These are phyloP conservation scores for Neurospora sp. DNA, from an alignment of 495 filamentous ascomycete species.

Conservation along the genomic window DNA sequence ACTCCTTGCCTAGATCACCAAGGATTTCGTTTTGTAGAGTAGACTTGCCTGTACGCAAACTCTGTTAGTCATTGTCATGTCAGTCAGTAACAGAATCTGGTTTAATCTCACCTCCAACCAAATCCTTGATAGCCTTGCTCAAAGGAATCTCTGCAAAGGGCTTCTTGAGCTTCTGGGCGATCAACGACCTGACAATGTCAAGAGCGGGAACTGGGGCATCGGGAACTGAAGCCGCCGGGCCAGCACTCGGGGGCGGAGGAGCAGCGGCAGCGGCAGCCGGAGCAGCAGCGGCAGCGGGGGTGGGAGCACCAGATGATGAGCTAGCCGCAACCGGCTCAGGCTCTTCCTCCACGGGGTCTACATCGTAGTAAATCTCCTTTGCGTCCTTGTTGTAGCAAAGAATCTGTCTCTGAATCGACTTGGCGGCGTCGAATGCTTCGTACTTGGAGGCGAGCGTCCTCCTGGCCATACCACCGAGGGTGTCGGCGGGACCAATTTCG, in stretches of 20 bases:
- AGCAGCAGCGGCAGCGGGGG: slow-evolving; percentile 41
- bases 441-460: slow-evolving; percentile 94
- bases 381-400: slow-evolving; percentile 99
- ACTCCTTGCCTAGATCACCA: slow-evolving; percentile 94
- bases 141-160: slow-evolving; percentile 76
- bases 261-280: slow-evolving; percentile 42
- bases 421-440: slow-evolving; percentile 95
- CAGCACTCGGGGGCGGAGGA: slow-evolving; percentile 56
- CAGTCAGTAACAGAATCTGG: neutral
- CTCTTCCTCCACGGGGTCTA: slow-evolving; percentile 91
- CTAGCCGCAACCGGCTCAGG: slow-evolving; percentile 45
- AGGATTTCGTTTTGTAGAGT: slow-evolving; percentile 97
- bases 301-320: slow-evolving; percentile 31
- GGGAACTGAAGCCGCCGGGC: slow-evolving; percentile 79
- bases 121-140: slow-evolving; percentile 95
- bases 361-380: slow-evolving; percentile 99
- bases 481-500: slow-evolving; percentile 94
- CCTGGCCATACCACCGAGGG: slow-evolving; percentile 96
- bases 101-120: slow-evolving; percentile 74
- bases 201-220: slow-evolving; percentile 80
- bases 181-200: slow-evolving; percentile 78
- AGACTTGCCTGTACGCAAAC: slow-evolving; percentile 61
- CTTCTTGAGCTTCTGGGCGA: slow-evolving; percentile 99
- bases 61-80: slow-evolving; percentile 4
- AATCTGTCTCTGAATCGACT: slow-evolving; percentile 91